Evolutionary conservation across 768 basidiomycete genomes (phyloP).

Genomic region (Calocybe indica): DNA sequence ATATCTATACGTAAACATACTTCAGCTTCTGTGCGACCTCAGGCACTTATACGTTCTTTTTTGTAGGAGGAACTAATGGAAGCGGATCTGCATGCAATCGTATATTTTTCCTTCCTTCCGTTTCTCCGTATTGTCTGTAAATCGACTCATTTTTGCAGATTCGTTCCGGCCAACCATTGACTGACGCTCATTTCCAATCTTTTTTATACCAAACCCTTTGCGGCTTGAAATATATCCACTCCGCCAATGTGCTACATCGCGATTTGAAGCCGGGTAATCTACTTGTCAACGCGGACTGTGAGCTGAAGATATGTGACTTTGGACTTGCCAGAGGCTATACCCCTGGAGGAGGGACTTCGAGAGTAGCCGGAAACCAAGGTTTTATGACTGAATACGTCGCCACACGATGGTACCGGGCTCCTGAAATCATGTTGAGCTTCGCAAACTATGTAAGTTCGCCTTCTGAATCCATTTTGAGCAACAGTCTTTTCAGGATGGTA

Average conservation of each 20-base stretch:
- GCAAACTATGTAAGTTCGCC: constrained; percentile 74
- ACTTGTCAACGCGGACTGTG: constrained; percentile 97
- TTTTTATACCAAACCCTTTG: constrained; percentile 99
- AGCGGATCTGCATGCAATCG: constrained; percentile 98
- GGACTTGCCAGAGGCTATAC: constrained; percentile 94
- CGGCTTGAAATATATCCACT: constrained; percentile 97
- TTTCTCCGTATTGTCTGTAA: neutral
- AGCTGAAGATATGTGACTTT: constrained; percentile 98
- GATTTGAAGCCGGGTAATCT: constrained; percentile 94
- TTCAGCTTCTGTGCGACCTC: neutral
- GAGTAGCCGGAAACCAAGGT: constrained; percentile 75
- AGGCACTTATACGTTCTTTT: constrained; percentile 8
- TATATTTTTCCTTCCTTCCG: constrained; percentile 27
- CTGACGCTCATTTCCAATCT: constrained; percentile 89
- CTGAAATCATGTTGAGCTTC: constrained; percentile 98
- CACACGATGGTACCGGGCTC: constrained; percentile 98
- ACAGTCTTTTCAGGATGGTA: constrained; percentile 10
- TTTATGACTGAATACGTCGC: constrained; percentile 99
- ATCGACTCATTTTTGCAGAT: constrained; percentile 37
- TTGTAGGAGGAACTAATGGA: constrained; percentile 97
- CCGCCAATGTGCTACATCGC: constrained; percentile 94
- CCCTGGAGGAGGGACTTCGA: constrained; percentile 71
- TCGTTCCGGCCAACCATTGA: constrained; percentile 82
- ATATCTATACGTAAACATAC: constrained; percentile 71
- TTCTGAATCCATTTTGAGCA: neutral